Percentiles rank a stretch among this genome's conserved stretches.
Evolutionary conservation across 192 early-diverging fungal genomes (phyloP).

Genomic region (Coemansia guatemalensis): DNA sequence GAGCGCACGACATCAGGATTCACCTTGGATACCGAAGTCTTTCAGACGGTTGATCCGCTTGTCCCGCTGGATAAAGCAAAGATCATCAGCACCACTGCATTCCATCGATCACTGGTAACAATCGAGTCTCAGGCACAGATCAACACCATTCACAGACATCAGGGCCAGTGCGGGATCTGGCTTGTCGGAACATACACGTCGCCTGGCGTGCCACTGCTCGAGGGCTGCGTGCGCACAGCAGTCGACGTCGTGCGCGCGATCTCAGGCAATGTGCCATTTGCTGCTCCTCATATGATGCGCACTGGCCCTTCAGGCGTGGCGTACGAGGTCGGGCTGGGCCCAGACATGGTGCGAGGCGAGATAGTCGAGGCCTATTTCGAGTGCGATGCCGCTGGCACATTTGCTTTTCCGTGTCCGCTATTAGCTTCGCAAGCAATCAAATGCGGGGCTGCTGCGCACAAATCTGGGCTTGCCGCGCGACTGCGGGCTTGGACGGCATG

Average conservation of each 20-base stretch:
- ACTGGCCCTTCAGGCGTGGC: neutral
- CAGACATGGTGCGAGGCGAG: conserved; percentile 33
- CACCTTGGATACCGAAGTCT: conserved; percentile 32
- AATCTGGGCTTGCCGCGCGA: neutral
- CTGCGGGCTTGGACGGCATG: conserved; percentile 18
- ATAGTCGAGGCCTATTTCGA: conserved; percentile 42
- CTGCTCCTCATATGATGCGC: conserved; percentile 19
- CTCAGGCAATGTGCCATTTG: conserved; percentile 16
- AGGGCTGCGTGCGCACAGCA: conserved; percentile 61
- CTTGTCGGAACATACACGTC: conserved; percentile 61
- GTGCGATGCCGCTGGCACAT: conserved; percentile 28
- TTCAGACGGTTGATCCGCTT: conserved; percentile 65
- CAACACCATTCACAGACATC: conserved; percentile 43
- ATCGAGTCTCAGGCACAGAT: conserved; percentile 55
- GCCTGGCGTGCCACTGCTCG: conserved; percentile 62
- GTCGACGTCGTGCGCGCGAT: conserved; percentile 57
- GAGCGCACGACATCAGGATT: conserved; percentile 47
- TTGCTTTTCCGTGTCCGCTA: conserved; percentile 11
- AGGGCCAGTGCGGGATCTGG: conserved; percentile 50
- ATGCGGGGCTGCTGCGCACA: neutral
- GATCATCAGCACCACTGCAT: conserved; percentile 46
- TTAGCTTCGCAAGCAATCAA: neutral
- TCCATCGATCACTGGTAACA: conserved; percentile 62
- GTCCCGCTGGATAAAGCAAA: conserved; percentile 36
- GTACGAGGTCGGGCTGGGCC: conserved; percentile 39